phyloP scores from a whole-genome alignment of 139 green algal genomes.

The Edaphochlamys debaryana region DNA sequence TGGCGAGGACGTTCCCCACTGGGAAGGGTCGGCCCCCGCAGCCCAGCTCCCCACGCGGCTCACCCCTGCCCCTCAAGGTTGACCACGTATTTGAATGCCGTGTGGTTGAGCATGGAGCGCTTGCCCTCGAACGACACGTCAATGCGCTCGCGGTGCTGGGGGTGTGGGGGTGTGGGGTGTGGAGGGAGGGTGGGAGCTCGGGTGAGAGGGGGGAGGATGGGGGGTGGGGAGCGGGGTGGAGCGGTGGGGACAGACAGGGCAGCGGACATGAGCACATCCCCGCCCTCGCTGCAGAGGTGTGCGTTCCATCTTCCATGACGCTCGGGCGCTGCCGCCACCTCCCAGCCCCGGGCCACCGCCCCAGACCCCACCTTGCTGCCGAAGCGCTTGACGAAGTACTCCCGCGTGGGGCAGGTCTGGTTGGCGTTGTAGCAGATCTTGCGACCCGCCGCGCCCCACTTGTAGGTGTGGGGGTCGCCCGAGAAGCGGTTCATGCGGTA shows the following conservation, averaged over 20 bases:
- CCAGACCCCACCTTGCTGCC: background rate
- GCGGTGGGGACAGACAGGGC: no score
- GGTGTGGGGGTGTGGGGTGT: background rate
- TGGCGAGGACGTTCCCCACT: background rate
- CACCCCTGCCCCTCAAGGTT: slow-evolving; percentile 52
- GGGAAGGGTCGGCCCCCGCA: background rate
- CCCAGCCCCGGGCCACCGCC: no score
- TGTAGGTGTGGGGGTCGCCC: background rate
- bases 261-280: no score
- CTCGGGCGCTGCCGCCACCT: no score
- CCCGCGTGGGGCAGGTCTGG: slow-evolving; percentile 19
- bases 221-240: no score
- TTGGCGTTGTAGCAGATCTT: slow-evolving; percentile 9
- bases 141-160: background rate
- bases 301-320: no score
- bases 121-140: background rate
- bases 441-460: background rate
- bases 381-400: slow-evolving; percentile 5
- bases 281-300: no score
- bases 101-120: slow-evolving; percentile 25
- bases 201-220: background rate
- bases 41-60: background rate
- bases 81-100: slow-evolving; percentile 44
- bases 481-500: slow-evolving; percentile 22
- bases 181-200: no score